Base-by-base conservation (phyloP, 352 stramenopile species). In the Globisporangium camurandrum region DNA sequence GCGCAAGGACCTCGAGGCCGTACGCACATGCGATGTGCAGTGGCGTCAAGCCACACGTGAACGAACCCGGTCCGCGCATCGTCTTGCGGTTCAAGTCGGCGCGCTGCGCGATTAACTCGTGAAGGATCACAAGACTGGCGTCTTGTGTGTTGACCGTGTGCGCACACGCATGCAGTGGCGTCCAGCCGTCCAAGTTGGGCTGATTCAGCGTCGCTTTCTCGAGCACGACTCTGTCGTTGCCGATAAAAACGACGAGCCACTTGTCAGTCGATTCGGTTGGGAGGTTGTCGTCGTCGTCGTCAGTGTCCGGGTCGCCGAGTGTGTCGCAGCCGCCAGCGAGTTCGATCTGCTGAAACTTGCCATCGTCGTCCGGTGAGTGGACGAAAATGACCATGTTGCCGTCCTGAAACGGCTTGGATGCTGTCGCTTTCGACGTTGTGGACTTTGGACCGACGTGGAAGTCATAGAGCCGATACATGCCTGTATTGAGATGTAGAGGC, bases 111-210 rank as follows among this genome's bases (percentile, higher is more conserved):
- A 85, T 42, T 8, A 93, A 57, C 46, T 75, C 75, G 51, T 87
- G 75, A 19, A 93, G 62, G 48, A 93, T 86, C 3, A 69, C 57
- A 36, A 88, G 84, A 0, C 76, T 78, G 11, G 81, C 81, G 27
- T 90, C 78, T 39, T 88, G 72, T 0, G 75, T 66, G 36, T 76
- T 88, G 17, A 86, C 37, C 37, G 72, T 85, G 44, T 93, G 81
- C 46, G 72, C 87, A n/a, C 66, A 79, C 19, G 78, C 69, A 48
- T 93, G 81, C 5, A 93, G 51, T 7, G 78, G 76, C 1, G 79
- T 93, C 46, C 78, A 93, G n/a, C 67, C 74, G 46, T 93, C 78
- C 19, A 82, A 80, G 60, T 90, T 90, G 3, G 81, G 75, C 38
- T 69, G 51, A 26, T 86, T 75, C 27, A 93, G 53, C 27, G 59